Base-by-base conservation (phyloP, 2,329 filamentous ascomycete genomes). In the Drechslerella dactyloides region DNA sequence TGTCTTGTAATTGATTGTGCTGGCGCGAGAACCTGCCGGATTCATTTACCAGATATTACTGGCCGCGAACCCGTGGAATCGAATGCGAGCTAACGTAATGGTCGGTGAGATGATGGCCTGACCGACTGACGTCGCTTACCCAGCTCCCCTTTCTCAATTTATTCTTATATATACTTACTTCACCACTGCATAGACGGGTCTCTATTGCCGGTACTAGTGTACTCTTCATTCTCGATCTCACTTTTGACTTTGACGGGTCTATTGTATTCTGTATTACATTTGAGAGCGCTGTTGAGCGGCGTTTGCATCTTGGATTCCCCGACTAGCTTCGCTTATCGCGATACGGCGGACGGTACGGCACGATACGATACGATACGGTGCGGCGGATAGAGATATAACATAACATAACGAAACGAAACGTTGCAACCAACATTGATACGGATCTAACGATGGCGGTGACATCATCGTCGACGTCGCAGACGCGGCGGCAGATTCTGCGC, bases 401-500 rank as follows among this genome's bases (percentile, higher is more conserved):
- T n/a, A n/a, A 8, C 8, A 33, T 33, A 33, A 33, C 27, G 27
- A 33, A 3, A 3, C 4, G 8, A 4, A 33, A 33, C 27, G 27
- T 4, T 33, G 8, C 27, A 33, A 33, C 27, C 27, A 33, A 33
- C 27, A 33, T 33, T 33, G 27, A 33, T 33, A n/a, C n/a, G 3
- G 27, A 33, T 33, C 27, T 8, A 33, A 33, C 37, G 50, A 64
- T 64, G 52, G 37, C 37, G 37, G 63, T 64, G 66, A 70, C 57
- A 56, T 64, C 10, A 78, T 83, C 61, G 78, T 80, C 61, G 80
- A 83, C 59, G 11, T 59, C 66, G 30, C 53, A 63, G 44, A 40
- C 59, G 79, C 87, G 93, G 73, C 96, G 91, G 81, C 88, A 84
- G 81, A 92, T 97, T 74, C 83, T 97, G 74, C 88, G 85, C 77